Evolutionary conservation across 2,329 filamentous ascomycete genomes (phyloP).

Genomic region (Periconia sp.): DNA sequence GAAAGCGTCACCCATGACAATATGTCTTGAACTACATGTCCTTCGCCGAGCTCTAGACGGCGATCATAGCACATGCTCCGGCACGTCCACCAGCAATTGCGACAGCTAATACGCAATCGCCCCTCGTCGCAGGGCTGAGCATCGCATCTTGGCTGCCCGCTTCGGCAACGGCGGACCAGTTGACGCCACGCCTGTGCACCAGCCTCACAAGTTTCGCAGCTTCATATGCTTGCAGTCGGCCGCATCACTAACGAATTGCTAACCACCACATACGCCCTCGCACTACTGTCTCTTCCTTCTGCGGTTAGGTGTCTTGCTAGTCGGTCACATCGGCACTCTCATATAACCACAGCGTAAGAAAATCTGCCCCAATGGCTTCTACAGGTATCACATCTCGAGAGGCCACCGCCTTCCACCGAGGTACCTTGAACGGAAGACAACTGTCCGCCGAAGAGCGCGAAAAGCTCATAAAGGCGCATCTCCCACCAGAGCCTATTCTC

Average conservation of each 20-base stretch:
- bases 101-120: conserved; percentile 38
- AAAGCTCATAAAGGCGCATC: conserved; percentile 57
- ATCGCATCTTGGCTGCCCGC: conserved; percentile 27
- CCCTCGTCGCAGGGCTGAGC: conserved; percentile 39
- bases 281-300: conserved; percentile 1
- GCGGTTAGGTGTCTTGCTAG: too few species aligned
- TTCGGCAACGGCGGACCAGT: conserved; percentile 25
- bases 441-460: conserved; percentile 57
- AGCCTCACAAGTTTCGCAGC: conserved; percentile 30
- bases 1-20: conserved; percentile 19
- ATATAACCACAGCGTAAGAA: too few species aligned
- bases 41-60: background rate
- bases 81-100: conserved; percentile 20
- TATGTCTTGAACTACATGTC: background rate
- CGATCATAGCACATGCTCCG: background rate
- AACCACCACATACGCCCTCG: conserved; percentile 3
- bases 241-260: conserved; percentile 10
- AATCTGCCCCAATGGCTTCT: conserved; percentile 36
- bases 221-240: conserved; percentile 23
- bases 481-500: conserved; percentile 52
- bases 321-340: too few species aligned
- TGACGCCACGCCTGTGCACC: conserved; percentile 34
- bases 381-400: conserved; percentile 40
- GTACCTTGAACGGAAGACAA: conserved; percentile 45
- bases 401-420: conserved; percentile 40